Evolutionary conservation across 352 stramenopile species (phyloP).

Genomic region (Hyaloperonospora arabidopsidis): DNA sequence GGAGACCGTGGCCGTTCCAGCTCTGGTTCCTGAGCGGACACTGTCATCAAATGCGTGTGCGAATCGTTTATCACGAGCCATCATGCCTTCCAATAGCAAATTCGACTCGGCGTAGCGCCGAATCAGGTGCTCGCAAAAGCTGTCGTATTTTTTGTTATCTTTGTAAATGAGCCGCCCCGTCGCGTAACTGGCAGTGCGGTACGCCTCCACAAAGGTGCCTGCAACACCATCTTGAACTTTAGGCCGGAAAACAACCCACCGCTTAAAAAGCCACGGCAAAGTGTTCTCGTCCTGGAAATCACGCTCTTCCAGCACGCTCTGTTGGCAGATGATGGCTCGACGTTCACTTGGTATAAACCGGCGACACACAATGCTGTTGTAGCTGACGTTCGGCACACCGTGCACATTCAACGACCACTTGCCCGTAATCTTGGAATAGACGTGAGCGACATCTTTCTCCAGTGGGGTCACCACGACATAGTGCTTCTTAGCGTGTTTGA

Average conservation of each 20-base stretch:
- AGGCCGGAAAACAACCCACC: constrained; percentile 80
- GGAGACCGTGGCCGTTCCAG: constrained; percentile 57
- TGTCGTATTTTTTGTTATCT: constrained; percentile 85
- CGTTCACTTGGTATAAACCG: constrained; percentile 40
- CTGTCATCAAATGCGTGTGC: constrained; percentile 39
- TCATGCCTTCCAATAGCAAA: constrained; percentile 72
- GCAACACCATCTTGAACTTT: constrained; percentile 60
- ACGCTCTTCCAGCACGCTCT: constrained; percentile 75
- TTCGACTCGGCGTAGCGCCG: constrained; percentile 81
- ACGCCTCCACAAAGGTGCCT: constrained; percentile 75
- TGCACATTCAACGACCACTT: constrained; percentile 81
- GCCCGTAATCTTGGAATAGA: constrained; percentile 79
- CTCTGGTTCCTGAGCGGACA: constrained; percentile 31
- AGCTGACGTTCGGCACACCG: constrained; percentile 77
- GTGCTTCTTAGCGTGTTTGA: constrained; percentile 75
- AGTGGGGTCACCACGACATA: constrained; percentile 75
- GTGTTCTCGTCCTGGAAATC: constrained; percentile 77
- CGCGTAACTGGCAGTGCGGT: constrained; percentile 77
- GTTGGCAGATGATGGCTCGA: constrained; percentile 75
- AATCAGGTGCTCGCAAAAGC: constrained; percentile 84
- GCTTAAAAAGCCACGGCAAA: constrained; percentile 82
- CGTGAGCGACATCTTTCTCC: constrained; percentile 63
- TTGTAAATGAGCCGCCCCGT: constrained; percentile 82
- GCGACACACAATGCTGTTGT: constrained; percentile 79
- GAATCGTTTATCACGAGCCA: constrained; percentile 72